phyloP scores from a whole-genome alignment of 1,139 yeast species.

The Taiozyma onychis region DNA sequence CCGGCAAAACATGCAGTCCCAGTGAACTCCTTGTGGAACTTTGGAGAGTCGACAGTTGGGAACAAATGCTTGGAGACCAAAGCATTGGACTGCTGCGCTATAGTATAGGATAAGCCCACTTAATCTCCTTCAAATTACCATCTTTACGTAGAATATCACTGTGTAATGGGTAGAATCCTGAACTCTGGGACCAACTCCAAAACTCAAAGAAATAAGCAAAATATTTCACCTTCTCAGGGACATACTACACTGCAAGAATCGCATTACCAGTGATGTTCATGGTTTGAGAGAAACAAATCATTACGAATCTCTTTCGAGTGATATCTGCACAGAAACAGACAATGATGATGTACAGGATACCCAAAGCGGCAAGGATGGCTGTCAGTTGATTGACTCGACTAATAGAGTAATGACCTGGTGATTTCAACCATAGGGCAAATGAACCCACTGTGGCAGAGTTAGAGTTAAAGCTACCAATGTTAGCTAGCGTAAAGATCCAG shows the following conservation, averaged over 20 bases:
- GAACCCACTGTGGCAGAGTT: constrained; percentile 31
- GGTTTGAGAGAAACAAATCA: constrained; percentile 38
- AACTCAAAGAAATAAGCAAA: constrained; percentile 30
- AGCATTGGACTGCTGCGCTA: constrained; percentile 30
- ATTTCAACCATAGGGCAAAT: constrained; percentile 30
- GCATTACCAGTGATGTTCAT: constrained; percentile 33
- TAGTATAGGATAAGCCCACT: constrained; percentile 30
- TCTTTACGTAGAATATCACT: constrained; percentile 31
- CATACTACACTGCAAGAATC: constrained; percentile 41
- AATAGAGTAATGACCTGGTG: constrained; percentile 26
- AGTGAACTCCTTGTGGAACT: constrained; percentile 44
- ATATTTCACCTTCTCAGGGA: constrained; percentile 28
- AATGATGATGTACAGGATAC: constrained; percentile 27
- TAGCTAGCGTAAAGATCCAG: constrained; percentile 2
- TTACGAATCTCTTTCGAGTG: constrained; percentile 29
- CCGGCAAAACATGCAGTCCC: constrained; percentile 6
- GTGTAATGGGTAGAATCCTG: constrained; percentile 30
- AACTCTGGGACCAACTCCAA: constrained; percentile 31
- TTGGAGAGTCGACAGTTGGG: constrained; percentile 50
- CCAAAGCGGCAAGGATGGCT: constrained; percentile 30
- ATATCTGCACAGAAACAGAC: constrained; percentile 25
- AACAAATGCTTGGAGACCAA: constrained; percentile 41
- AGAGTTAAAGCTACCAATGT: constrained; percentile 36
- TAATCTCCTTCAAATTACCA: constrained; percentile 30
- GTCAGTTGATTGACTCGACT: constrained; percentile 28